Evolutionary conservation across 768 basidiomycete genomes (phyloP).

Genomic region (Naganishia randhawae): DNA sequence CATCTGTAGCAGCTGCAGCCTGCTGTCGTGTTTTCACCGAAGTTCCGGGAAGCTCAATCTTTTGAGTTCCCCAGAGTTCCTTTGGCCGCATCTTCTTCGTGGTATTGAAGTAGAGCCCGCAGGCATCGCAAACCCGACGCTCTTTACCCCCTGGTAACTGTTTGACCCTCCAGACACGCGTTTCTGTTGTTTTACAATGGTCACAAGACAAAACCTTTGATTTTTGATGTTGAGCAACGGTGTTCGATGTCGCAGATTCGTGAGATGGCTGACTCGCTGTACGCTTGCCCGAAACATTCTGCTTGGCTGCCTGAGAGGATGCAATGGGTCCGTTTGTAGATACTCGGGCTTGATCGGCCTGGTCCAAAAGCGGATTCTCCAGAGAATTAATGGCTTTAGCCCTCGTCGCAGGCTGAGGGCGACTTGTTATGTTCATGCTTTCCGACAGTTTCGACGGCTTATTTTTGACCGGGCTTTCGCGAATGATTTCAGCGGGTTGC

Average conservation of each 20-base stretch:
- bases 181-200: slow-evolving; percentile 31
- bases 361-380: slow-evolving; percentile 12
- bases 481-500: slow-evolving; percentile 6
- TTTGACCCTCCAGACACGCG: slow-evolving; percentile 27
- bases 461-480: slow-evolving; percentile 10
- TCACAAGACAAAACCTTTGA: slow-evolving; percentile 14
- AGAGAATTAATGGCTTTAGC: background rate
- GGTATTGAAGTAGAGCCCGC: slow-evolving; percentile 31
- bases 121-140: slow-evolving; percentile 29
- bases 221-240: background rate
- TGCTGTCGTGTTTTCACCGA: slow-evolving; percentile 12
- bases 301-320: background rate
- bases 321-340: background rate
- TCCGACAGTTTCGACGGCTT: slow-evolving; percentile 8
- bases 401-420: background rate
- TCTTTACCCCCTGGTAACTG: slow-evolving; percentile 26
- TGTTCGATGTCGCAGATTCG: background rate
- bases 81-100: slow-evolving; percentile 31
- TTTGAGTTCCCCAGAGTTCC: slow-evolving; percentile 27
- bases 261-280: background rate
- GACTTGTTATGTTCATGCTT: background rate
- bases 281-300: background rate
- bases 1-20: background rate
- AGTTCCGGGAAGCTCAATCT: slow-evolving; percentile 11
- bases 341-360: slow-evolving; percentile 12